phyloP scores from a whole-genome alignment of 495 filamentous ascomycete species.

The Trichoderma asperelloides region DNA sequence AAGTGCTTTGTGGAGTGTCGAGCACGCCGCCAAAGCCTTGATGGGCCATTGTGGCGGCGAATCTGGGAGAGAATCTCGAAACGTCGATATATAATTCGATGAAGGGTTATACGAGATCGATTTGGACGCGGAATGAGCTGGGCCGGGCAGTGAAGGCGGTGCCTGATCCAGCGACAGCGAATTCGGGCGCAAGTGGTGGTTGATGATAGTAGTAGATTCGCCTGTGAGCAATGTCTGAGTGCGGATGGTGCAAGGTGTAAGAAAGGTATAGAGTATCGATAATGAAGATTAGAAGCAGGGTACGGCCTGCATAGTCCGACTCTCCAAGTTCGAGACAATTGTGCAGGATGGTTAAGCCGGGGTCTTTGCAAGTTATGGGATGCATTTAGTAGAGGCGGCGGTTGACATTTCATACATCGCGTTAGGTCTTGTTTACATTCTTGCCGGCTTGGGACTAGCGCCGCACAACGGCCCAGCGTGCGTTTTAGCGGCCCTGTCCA shows the following conservation, averaged over 20 bases:
- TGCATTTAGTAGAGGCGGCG: background rate
- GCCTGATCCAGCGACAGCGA: no score
- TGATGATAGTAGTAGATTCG: background rate
- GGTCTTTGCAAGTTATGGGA: background rate
- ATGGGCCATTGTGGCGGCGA: slow-evolving; percentile 28
- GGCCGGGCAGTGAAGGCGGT: background rate
- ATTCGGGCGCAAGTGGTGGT: background rate
- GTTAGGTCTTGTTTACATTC: slow-evolving; percentile 4
- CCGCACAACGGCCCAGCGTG: background rate
- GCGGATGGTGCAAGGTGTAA: background rate
- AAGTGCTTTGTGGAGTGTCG: slow-evolving; percentile 71
- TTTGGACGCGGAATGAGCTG: background rate
- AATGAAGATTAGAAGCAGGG: background rate
- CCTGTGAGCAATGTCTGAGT: background rate
- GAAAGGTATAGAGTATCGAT: background rate
- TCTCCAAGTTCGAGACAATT: no score
- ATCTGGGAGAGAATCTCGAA: background rate
- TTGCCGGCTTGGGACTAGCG: background rate
- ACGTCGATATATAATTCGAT: background rate
- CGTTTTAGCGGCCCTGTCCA: background rate
- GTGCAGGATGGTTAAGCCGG: background rate
- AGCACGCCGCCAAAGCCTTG: slow-evolving; percentile 45
- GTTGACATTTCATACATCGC: background rate
- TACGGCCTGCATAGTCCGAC: background rate
- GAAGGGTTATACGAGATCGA: background rate